Evolutionary conservation across 1,284 basidiomycete genomes (phyloP), one percentile per base, ranked within the genome.

Genomic region (Moesziomyces parantarcticus): DNA sequence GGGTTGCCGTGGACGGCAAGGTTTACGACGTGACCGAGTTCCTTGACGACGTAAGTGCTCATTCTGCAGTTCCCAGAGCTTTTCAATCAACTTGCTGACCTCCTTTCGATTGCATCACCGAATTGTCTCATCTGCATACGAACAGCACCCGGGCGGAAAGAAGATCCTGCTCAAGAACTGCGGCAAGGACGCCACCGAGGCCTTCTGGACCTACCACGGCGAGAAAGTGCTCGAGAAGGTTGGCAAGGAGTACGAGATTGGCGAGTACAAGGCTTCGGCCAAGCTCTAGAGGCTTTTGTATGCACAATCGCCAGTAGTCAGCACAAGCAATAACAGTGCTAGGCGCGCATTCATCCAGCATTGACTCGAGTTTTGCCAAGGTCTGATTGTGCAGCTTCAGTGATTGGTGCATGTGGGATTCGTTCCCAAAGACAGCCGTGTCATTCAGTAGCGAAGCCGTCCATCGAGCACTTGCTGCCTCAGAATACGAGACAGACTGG

Each of bases 11-110:
- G 22, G 73, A 82, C 49, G 78, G 78, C 65, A 75, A 74, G 57
- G 81, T 83, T 25, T 83, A 82, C 65, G 81, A 83, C 53, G 80
- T 83, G 25, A 83, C 82, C n/a, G 54, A 63, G 41, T 83, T 80
- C 59, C 76, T 83, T 25, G 81, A 83, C 52, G 80, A 83, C 57
- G 78, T 80, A 61, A 77, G 77, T 75, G 14, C 14, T 25, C 5
- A 5, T 29, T 1, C 49, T 2, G 9, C 10, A 0, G 5, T 13
- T 11, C 1, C 29, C 7, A 18, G 3, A 11, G 22, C 10, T 16
- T 2, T 42, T 16, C 21, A 18, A 25, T 49, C 6, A 21, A 7
- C 23, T 7, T 23, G 10, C 29, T n/a, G 14, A 14, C 4, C 23
- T 8, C 8, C 8, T 25, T 4, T 49, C 44, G 23, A 49, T 13